Conservation (phyloP, 305 asterid species). For the Fraxinus greggii region DNA sequence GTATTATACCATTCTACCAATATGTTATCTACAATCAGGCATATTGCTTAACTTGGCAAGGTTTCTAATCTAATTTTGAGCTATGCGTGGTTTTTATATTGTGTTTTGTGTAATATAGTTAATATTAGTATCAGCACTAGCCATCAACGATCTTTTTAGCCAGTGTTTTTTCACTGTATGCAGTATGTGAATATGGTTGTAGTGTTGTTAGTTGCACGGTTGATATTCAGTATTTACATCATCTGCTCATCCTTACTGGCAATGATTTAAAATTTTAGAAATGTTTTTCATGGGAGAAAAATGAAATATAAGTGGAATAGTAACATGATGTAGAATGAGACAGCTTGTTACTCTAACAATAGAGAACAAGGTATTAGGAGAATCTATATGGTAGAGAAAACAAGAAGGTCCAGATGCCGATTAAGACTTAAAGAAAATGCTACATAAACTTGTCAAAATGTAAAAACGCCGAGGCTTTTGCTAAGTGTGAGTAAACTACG, state of each 20-base stretch:
- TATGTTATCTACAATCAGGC: neutral
- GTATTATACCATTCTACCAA: slow-evolving; percentile 24
- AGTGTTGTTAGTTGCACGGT: neutral
- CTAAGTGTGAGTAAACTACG: neutral
- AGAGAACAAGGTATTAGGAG: neutral
- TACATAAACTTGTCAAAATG: neutral
- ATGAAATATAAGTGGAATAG: neutral
- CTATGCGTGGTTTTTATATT: neutral
- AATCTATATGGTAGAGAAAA: neutral
- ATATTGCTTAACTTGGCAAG: neutral
- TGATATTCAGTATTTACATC: neutral
- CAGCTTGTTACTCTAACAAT: neutral
- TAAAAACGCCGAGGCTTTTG: neutral
- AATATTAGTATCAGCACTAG: neutral
- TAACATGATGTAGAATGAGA: neutral
- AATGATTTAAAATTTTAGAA: neutral
- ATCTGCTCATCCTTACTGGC: neutral
- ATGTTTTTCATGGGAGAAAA: neutral
- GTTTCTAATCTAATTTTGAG: neutral
- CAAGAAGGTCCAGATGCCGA: neutral
- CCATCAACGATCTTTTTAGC: neutral
- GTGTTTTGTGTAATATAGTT: neutral
- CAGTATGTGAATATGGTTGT: neutral
- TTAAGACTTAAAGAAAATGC: neutral
- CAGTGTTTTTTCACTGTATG: neutral